phyloP scores from a whole-genome alignment of 768 basidiomycete species.

The Hemileccinum impolitum region DNA sequence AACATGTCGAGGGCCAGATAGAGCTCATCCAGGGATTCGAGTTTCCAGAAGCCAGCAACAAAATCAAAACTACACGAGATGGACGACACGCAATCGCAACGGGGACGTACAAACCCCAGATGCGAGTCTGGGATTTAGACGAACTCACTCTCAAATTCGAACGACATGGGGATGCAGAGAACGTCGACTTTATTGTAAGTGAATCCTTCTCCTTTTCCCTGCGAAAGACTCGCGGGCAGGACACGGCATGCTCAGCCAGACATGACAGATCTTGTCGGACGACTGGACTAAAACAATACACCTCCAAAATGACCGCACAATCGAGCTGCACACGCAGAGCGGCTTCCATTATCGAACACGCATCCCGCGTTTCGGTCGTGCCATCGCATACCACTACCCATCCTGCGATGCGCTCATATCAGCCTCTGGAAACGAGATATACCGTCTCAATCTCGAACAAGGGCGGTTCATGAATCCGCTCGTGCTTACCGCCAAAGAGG shows the following conservation, averaged over 20 bases:
- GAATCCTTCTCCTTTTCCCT: slow-evolving; percentile 31
- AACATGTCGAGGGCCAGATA: slow-evolving; percentile 79
- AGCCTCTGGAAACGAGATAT: slow-evolving; percentile 84
- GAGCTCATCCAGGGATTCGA: slow-evolving; percentile 96
- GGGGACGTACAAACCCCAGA: slow-evolving; percentile 97
- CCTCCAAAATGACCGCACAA: slow-evolving; percentile 91
- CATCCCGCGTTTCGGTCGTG: slow-evolving; percentile 91
- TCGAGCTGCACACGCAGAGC: slow-evolving; percentile 92
- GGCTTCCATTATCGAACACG: slow-evolving; percentile 91
- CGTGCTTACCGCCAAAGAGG: slow-evolving; percentile 41
- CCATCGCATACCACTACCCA: slow-evolving; percentile 89
- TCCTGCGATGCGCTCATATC: slow-evolving; percentile 88
- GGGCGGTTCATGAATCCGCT: slow-evolving; percentile 89
- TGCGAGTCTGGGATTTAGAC: slow-evolving; percentile 92
- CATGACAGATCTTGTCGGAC: slow-evolving; percentile 78
- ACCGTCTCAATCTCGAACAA: slow-evolving; percentile 92
- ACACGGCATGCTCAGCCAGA: background rate
- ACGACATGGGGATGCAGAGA: slow-evolving; percentile 93
- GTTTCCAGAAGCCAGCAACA: slow-evolving; percentile 94
- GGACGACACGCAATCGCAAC: slow-evolving; percentile 92
- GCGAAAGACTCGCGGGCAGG: background rate
- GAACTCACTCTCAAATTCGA: slow-evolving; percentile 94
- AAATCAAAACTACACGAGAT: slow-evolving; percentile 85
- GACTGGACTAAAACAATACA: slow-evolving; percentile 99
- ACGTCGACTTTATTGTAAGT: slow-evolving; percentile 97